These are phyloP conservation scores for Epichloe glyceriae DNA, from an alignment of 2,329 filamentous ascomycete species.

Conservation along the genomic window DNA sequence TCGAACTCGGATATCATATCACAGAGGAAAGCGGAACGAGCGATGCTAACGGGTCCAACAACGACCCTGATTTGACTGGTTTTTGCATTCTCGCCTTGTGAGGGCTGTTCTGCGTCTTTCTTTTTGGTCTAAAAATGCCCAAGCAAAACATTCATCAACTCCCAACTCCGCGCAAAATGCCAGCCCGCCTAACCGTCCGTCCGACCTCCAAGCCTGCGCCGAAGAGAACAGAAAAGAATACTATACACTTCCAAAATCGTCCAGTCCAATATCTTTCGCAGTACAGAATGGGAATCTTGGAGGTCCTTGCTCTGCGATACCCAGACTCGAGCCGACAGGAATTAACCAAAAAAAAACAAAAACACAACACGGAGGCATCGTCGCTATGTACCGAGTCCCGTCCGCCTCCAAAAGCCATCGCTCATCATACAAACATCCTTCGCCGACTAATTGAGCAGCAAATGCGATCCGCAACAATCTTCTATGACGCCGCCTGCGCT, in stretches of 20 bases:
- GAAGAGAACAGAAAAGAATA: not conserved
- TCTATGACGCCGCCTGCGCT: slow-evolving; percentile 15
- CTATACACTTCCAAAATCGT: slow-evolving; percentile 7
- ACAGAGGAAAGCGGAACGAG: not conserved
- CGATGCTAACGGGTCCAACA: not conserved
- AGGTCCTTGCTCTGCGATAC: not conserved
- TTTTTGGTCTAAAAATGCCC: not conserved
- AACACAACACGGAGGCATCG: not conserved
- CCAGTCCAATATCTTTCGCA: not conserved
- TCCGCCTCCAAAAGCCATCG: not conserved
- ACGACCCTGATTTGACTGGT: slow-evolving; percentile 1
- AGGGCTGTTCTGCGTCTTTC: slow-evolving; percentile 8
- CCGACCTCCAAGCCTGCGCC: not conserved
- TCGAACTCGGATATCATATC: not conserved
- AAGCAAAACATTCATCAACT: slow-evolving; percentile 10
- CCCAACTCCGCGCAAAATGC: slow-evolving; percentile 26
- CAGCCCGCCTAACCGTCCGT: slow-evolving; percentile 9
- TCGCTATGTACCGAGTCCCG: slow-evolving; percentile 2
- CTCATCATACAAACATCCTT: slow-evolving; percentile 11
- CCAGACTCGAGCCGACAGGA: not conserved
- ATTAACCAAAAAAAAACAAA: not conserved
- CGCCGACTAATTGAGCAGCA: not conserved
- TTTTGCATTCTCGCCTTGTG: slow-evolving; percentile 8
- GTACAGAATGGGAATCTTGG: not conserved
- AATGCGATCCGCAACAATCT: not conserved